Evolutionary conservation across 139 green algal genomes (phyloP).

Genomic region (Coccomyxa sp.): DNA sequence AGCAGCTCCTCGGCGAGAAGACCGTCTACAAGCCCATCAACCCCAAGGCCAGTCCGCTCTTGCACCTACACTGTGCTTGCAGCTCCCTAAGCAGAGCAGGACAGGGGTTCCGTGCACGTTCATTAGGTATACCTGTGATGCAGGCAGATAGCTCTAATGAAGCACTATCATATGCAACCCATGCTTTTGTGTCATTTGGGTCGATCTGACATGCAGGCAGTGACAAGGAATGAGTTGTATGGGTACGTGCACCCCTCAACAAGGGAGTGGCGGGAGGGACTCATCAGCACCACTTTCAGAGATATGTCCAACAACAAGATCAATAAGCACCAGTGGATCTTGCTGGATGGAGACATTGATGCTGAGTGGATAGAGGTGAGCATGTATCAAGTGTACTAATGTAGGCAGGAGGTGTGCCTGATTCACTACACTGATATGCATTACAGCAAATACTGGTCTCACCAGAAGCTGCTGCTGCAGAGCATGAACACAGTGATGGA

Average conservation of each 20-base stretch:
- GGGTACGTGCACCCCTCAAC: conserved; percentile 81
- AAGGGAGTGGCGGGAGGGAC: conserved; percentile 94
- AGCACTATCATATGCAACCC: neutral
- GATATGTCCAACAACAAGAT: conserved; percentile 83
- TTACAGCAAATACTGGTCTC: too few relatives aligned
- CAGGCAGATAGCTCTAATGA: too few relatives aligned
- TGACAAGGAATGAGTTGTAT: conserved; percentile 90
- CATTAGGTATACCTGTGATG: too few relatives aligned
- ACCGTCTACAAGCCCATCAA: conserved; percentile 92
- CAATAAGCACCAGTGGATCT: conserved; percentile 91
- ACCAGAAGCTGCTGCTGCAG: too few relatives aligned
- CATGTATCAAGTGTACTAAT: too few relatives aligned
- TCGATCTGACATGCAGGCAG: conserved; percentile 51
- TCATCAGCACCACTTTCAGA: conserved; percentile 93
- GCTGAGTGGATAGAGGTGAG: conserved; percentile 99
- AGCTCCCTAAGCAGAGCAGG: too few relatives aligned
- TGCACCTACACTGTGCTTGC: too few relatives aligned
- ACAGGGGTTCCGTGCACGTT: too few relatives aligned
- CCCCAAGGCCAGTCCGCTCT: conserved; percentile 46
- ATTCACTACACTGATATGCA: too few relatives aligned
- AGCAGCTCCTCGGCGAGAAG: conserved; percentile 83
- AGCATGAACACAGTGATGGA: conserved; percentile 97
- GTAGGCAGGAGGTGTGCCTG: too few relatives aligned
- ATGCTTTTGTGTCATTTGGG: too few relatives aligned
- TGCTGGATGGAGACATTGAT: conserved; percentile 94